Base-by-base conservation (phyloP, 129 eudicot genomes). In the Logfia minima region DNA sequence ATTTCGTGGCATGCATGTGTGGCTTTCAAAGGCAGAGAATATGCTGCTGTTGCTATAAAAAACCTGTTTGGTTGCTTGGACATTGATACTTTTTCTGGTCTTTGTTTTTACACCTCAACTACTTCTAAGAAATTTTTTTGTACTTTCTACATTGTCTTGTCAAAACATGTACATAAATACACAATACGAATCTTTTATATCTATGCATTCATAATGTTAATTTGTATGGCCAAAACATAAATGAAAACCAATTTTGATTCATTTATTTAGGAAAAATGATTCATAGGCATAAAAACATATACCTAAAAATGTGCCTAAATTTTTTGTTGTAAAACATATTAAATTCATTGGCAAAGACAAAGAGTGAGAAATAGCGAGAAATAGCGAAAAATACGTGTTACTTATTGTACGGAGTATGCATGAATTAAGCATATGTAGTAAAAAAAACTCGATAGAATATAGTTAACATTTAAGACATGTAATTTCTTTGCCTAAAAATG, bases 21-120 rank as follows among this genome's bases (percentile, higher is more conserved):
- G 58, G 70, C 80, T 81, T 75, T 81, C 84, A 81, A 58, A 81
- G 74, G 55, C 84, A 81, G 84, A 81, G 80, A 81, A 81, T 81
- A 81, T 81, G 80, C 76, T 75, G 80, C 51, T 81, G 76, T 75
- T 75, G 65, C 63, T 60, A 80, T 28, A 32, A 66, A 64, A 70
- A 67, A 28, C 80, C 70, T 74, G 79, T 75, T 81, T 32, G 80
- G 75, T 81, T 81, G 76, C 72, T 69, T 60, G 70, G 52, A 60
- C 80, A 81, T 67, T 74, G 71, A 75, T 81, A 63, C 69, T 59
- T 81, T 81, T 77, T 77, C 74, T 77, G 75, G 67, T 32, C 39
- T 67, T 69, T 77, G 81, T 77, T 77, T 77, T 77, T 53, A 66
- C 68, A 77, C 58, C 81, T 59, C 59, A 77, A 68, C 81, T 77